These are phyloP conservation scores for Tephrocybe rancida DNA, from an alignment of 768 basidiomycete species.

Conservation along the genomic window DNA sequence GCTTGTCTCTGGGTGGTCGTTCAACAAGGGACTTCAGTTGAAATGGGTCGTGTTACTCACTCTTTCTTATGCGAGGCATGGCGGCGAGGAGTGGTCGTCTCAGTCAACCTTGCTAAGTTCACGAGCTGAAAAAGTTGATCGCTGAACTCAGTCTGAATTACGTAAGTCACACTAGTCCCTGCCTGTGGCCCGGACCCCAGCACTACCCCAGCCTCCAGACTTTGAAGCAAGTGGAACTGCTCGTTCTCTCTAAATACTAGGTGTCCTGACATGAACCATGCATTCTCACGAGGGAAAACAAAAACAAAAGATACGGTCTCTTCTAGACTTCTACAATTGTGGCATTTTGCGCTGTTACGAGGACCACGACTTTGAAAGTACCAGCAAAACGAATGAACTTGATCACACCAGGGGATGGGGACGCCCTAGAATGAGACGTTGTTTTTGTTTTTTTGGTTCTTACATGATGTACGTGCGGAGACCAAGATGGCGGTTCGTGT, in stretches of 20 bases:
- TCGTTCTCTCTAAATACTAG: too few species aligned
- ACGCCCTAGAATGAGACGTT: too few species aligned
- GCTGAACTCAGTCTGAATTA: not conserved
- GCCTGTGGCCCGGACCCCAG: too few species aligned
- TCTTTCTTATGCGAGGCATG: conserved; percentile 21
- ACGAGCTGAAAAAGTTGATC: conserved; percentile 7
- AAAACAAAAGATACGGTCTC: too few species aligned
- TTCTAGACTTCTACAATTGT: too few species aligned
- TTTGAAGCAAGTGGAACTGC: too few species aligned
- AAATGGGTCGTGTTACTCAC: conserved; percentile 1
- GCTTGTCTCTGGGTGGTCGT: conserved; percentile 66
- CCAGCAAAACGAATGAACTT: too few species aligned
- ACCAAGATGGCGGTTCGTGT: conserved; percentile 13
- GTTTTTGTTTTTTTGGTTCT: conserved; percentile 1
- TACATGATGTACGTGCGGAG: conserved; percentile 7
- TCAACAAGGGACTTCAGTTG: not conserved
- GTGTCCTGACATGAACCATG: too few species aligned
- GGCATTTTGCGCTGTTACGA: too few species aligned
- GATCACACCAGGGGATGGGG: too few species aligned
- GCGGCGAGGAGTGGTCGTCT: not conserved
- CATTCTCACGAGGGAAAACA: too few species aligned
- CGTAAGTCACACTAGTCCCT: not conserved
- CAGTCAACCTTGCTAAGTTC: not conserved
- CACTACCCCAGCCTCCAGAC: not conserved
- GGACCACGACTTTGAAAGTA: too few species aligned